Evolutionary conservation across 75 land plant species (phyloP).

Genomic region (Pinus tabuliformis): DNA sequence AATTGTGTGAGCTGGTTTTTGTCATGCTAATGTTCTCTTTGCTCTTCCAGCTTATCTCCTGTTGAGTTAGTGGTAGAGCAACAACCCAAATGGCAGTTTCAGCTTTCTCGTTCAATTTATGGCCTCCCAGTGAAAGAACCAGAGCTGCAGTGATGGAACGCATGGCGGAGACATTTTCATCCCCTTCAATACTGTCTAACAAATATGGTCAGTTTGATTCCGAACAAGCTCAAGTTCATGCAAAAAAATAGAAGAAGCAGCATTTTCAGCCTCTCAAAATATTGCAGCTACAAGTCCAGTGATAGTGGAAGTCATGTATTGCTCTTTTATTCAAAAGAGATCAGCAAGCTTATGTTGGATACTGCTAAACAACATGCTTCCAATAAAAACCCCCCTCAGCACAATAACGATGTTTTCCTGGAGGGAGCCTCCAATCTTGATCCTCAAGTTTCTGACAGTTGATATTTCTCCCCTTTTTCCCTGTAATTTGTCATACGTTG

Average conservation of each 20-base stretch:
- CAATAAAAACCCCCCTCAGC: background rate
- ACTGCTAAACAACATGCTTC: slow-evolving; percentile 20
- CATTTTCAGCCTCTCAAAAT: slow-evolving; percentile 28
- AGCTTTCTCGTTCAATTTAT: slow-evolving; percentile 40
- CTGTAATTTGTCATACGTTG: too few species aligned
- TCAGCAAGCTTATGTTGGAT: slow-evolving; percentile 43
- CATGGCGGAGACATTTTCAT: slow-evolving; percentile 60
- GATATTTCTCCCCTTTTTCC: too few species aligned
- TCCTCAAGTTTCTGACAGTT: too few species aligned
- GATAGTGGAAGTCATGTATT: slow-evolving; percentile 53
- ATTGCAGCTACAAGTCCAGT: background rate
- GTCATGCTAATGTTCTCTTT: too few species aligned
- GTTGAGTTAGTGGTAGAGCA: too few species aligned
- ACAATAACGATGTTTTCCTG: too few species aligned
- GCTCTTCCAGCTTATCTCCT: too few species aligned
- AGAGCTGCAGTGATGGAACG: slow-evolving; percentile 67
- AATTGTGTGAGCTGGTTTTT: too few species aligned
- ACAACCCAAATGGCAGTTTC: slow-evolving; percentile 1
- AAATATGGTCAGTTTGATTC: slow-evolving; percentile 54
- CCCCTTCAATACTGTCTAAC: slow-evolving; percentile 52
- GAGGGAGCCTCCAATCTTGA: too few species aligned
- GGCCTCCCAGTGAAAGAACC: slow-evolving; percentile 83
- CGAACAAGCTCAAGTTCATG: slow-evolving; percentile 46
- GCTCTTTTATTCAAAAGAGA: slow-evolving; percentile 50
- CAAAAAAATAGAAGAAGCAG: slow-evolving; percentile 62